Percentiles rank a stretch among this genome's conserved stretches.
Conservation (phyloP, 192 early-diverging fungal genomes). For the Coemansia sp. region DNA sequence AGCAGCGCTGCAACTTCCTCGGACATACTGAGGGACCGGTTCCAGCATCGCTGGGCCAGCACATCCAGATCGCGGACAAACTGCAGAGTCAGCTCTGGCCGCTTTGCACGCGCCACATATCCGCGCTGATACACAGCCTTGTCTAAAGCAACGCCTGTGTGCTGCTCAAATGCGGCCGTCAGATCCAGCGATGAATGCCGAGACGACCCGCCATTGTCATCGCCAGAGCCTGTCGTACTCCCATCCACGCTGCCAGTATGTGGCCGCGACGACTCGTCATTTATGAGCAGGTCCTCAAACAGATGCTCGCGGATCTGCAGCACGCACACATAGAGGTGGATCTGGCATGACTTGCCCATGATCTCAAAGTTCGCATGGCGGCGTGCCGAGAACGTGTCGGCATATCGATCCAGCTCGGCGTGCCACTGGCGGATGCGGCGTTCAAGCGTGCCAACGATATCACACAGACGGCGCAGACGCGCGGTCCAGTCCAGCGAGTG, state of each 20-base stretch:
- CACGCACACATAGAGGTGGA: conserved; percentile 43
- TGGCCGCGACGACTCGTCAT: not conserved
- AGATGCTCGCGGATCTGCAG: conserved; percentile 50
- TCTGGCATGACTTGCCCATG: conserved; percentile 41
- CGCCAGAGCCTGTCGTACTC: not conserved
- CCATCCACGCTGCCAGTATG: not conserved
- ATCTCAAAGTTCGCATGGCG: conserved; percentile 51
- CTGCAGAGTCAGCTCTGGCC: conserved; percentile 19
- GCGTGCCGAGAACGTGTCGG: conserved; percentile 40
- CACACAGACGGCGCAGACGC: conserved; percentile 20
- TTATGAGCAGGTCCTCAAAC: conserved; percentile 35
- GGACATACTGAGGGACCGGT: conserved; percentile 19
- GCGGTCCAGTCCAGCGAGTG: conserved; percentile 31
- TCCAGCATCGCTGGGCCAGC: conserved; percentile 39
- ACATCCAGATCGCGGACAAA: conserved; percentile 34
- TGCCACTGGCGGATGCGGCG: conserved; percentile 48
- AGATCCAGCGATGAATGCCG: conserved; percentile 23
- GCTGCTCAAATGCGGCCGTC: conserved; percentile 24
- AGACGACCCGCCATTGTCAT: conserved; percentile 5
- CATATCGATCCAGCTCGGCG: conserved; percentile 38
- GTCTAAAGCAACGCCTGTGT: conserved; percentile 21
- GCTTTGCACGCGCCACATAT: conserved; percentile 32
- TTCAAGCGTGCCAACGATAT: conserved; percentile 23
- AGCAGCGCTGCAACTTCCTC: conserved; percentile 42
- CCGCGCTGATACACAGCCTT: conserved; percentile 28